These are phyloP conservation scores for Phytophthora rubi DNA, from an alignment of 352 stramenopile species.

Conservation along the genomic window DNA sequence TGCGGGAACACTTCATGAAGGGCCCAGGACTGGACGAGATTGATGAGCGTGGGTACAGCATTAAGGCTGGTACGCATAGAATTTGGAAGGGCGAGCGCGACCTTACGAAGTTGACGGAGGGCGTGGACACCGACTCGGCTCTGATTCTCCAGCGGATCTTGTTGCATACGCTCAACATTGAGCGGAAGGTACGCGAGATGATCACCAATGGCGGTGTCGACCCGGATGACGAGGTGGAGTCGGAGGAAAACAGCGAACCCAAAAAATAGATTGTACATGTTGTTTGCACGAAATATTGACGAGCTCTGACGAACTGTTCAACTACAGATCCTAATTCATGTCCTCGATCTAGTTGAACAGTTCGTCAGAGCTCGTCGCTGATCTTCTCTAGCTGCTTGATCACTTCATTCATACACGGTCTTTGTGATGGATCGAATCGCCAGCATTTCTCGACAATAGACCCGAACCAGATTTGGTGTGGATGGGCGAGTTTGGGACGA, in stretches of 20 bases:
- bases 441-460: conserved; percentile 40
- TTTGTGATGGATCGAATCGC: conserved; percentile 31
- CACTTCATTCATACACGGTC: conserved; percentile 36
- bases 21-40: conserved; percentile 70
- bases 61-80: conserved; percentile 53
- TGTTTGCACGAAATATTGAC: no score
- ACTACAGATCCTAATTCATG: no score
- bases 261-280: conserved; percentile 19
- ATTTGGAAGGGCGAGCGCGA: conserved; percentile 82
- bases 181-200: conserved; percentile 63
- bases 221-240: conserved; percentile 17
- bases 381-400: conserved; percentile 23
- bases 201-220: conserved; percentile 36
- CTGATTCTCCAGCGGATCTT: conserved; percentile 78
- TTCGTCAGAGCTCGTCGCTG: conserved; percentile 1
- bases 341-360: no score
- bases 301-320: no score
- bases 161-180: conserved; percentile 71
- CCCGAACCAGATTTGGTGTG: conserved; percentile 18
- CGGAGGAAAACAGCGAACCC: conserved; percentile 8
- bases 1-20: conserved; percentile 67
- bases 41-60: conserved; percentile 57
- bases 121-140: conserved; percentile 65
- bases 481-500: conserved; percentile 20
- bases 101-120: conserved; percentile 48